These are phyloP conservation scores for Rutstroemia sp. DNA, from an alignment of 2,329 filamentous ascomycete genomes.

Conservation along the genomic window DNA sequence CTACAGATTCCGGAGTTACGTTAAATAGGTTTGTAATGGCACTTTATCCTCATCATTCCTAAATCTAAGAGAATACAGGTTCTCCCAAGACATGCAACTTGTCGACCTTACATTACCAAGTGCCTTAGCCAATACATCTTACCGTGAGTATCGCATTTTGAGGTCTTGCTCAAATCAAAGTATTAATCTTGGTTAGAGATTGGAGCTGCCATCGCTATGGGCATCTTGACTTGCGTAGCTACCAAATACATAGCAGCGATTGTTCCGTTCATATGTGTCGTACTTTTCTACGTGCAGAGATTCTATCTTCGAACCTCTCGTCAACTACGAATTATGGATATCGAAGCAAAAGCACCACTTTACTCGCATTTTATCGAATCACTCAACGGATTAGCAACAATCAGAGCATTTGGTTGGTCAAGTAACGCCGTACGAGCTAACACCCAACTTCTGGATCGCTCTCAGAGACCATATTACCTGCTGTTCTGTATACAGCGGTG, in stretches of 20 bases:
- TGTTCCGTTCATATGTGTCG: background rate
- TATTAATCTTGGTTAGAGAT: conserved; percentile 33
- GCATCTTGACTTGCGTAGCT: background rate
- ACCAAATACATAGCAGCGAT: background rate
- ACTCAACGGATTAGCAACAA: conserved; percentile 35
- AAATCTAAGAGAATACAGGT: background rate
- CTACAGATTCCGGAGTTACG: conserved; percentile 17
- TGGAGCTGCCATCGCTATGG: conserved; percentile 26
- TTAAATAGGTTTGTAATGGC: conserved; percentile 16
- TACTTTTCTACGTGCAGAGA: conserved; percentile 28
- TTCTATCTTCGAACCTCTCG: conserved; percentile 40
- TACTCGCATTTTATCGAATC: conserved; percentile 39
- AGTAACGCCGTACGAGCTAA: conserved; percentile 27
- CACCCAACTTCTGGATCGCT: conserved; percentile 41
- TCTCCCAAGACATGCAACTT: conserved; percentile 2
- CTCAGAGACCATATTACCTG: conserved; percentile 50
- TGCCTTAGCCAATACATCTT: conserved; percentile 6
- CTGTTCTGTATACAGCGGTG: conserved; percentile 50
- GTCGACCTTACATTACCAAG: background rate
- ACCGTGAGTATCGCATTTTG: conserved; percentile 16
- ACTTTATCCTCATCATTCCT: background rate
- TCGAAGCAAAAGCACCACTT: conserved; percentile 36
- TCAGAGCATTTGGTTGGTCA: conserved; percentile 40
- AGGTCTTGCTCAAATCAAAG: too few relatives aligned
- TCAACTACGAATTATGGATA: conserved; percentile 38